Percentiles rank a stretch among this genome's conserved stretches.
These are phyloP conservation scores for Aurinia saxatilis DNA, from an alignment of 345 rosid genomes.

Conservation along the genomic window DNA sequence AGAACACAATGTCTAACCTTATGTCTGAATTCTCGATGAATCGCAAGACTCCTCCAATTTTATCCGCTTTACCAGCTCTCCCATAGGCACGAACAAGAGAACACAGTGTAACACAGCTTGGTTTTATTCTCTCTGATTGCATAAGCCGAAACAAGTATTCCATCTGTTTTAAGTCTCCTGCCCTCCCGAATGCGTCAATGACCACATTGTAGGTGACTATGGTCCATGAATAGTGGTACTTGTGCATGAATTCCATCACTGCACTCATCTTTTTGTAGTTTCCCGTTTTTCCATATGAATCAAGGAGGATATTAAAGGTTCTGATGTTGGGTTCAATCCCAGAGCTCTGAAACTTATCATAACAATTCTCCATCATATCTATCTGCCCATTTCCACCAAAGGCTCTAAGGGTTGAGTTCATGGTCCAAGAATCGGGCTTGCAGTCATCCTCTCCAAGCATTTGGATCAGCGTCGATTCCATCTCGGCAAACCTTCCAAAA, in stretches of 20 bases:
- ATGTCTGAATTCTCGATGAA: conserved; percentile 74
- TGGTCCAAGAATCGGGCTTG: conserved; percentile 88
- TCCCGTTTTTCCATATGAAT: conserved; percentile 77
- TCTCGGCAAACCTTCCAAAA: conserved; percentile 72
- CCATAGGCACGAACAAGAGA: conserved; percentile 86
- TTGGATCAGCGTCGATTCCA: conserved; percentile 72
- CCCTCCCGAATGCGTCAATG: conserved; percentile 83
- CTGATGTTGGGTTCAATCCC: conserved; percentile 85
- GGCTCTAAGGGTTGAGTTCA: conserved; percentile 88
- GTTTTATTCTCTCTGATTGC: conserved; percentile 75
- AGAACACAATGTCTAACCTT: conserved; percentile 64
- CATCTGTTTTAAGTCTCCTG: conserved; percentile 82
- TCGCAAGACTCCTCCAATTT: conserved; percentile 61
- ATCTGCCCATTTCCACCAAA: conserved; percentile 81
- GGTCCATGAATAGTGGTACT: conserved; percentile 88
- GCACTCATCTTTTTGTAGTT: conserved; percentile 79
- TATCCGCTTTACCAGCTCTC: conserved; percentile 58
- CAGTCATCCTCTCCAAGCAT: conserved; percentile 67
- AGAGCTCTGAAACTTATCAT: conserved; percentile 84
- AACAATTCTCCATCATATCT: conserved; percentile 83
- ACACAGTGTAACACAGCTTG: conserved; percentile 82
- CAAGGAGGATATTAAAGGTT: conserved; percentile 82
- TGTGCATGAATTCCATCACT: conserved; percentile 92
- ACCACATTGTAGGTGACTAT: conserved; percentile 88
- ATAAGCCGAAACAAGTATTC: conserved; percentile 79